These are phyloP conservation scores for Antrodiella citrinella DNA, from an alignment of 768 basidiomycete species.

Conservation along the genomic window DNA sequence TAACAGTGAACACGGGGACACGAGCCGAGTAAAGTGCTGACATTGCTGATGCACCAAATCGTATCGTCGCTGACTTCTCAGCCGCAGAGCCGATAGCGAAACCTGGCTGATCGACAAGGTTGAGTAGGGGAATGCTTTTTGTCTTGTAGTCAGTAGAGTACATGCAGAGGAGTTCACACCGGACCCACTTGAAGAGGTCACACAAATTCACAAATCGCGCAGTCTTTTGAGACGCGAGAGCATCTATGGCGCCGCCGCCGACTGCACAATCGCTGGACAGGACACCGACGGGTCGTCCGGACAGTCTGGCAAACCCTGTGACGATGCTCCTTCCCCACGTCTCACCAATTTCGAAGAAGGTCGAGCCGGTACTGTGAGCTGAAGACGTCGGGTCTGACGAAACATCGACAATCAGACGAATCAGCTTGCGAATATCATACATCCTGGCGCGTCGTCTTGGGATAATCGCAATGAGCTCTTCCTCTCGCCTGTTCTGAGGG, in stretches of 20 bases:
- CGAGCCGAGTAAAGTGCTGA: slow-evolving; percentile 10
- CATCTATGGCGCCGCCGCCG: slow-evolving; percentile 10
- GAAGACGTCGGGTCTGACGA: not conserved
- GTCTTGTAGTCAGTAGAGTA: not conserved
- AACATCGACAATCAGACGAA: slow-evolving; percentile 8
- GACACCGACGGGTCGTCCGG: slow-evolving; percentile 8
- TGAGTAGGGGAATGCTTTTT: slow-evolving; percentile 9
- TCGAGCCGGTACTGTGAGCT: not conserved
- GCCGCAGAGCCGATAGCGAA: slow-evolving; percentile 12
- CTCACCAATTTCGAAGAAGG: slow-evolving; percentile 14
- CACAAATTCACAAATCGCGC: slow-evolving; percentile 13
- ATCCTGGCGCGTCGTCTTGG: slow-evolving; percentile 9
- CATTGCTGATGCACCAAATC: slow-evolving; percentile 10
- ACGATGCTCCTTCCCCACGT: slow-evolving; percentile 11
- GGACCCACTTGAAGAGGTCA: slow-evolving; percentile 11
- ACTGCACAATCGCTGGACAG: slow-evolving; percentile 12
- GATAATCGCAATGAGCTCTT: slow-evolving; percentile 12
- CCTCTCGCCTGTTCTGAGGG: slow-evolving; percentile 5
- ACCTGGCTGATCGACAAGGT: slow-evolving; percentile 13
- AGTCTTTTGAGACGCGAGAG: slow-evolving; percentile 11
- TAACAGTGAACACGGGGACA: slow-evolving; percentile 10
- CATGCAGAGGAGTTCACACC: not conserved
- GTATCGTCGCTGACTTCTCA: slow-evolving; percentile 10
- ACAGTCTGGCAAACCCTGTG: slow-evolving; percentile 8
- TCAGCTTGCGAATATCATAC: slow-evolving; percentile 10